Conservation (phyloP, 331 rosid species). For the Acacia pycnantha region DNA sequence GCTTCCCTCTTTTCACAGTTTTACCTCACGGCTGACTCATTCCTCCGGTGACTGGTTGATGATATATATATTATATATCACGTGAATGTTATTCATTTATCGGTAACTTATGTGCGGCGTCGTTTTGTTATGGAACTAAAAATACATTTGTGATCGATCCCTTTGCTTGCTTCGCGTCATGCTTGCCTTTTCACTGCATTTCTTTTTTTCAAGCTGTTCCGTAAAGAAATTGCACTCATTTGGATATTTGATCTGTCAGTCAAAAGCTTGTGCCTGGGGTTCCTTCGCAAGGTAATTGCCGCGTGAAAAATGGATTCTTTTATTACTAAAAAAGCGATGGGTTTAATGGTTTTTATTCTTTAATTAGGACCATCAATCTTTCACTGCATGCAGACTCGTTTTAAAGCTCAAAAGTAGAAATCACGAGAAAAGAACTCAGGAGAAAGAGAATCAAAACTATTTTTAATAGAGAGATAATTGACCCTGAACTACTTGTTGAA, state of each 20-base stretch:
- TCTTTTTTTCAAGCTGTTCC: neutral
- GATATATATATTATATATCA: neutral
- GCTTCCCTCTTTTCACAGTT: neutral
- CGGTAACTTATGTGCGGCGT: slow-evolving; percentile 6
- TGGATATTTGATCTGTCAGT: neutral
- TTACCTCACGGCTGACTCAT: slow-evolving; percentile 11
- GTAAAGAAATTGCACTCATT: neutral
- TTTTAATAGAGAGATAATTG: neutral
- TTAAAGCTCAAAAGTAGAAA: neutral
- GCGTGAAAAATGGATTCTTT: neutral
- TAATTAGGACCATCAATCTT: neutral
- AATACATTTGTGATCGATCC: neutral
- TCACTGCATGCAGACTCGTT: neutral
- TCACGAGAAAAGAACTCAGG: neutral
- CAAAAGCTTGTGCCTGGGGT: neutral
- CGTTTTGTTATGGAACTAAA: neutral
- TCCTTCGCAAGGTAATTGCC: neutral
- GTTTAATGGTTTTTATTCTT: neutral
- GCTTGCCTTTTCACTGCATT: neutral
- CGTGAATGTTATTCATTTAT: slow-evolving; percentile 19
- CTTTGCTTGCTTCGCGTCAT: neutral
- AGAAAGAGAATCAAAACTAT: neutral
- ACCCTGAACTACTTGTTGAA: neutral
- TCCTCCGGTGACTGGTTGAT: neutral
- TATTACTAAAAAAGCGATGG: neutral